Conservation (phyloP, 306 rosid genomes). For the Abrus pulchellus region DNA sequence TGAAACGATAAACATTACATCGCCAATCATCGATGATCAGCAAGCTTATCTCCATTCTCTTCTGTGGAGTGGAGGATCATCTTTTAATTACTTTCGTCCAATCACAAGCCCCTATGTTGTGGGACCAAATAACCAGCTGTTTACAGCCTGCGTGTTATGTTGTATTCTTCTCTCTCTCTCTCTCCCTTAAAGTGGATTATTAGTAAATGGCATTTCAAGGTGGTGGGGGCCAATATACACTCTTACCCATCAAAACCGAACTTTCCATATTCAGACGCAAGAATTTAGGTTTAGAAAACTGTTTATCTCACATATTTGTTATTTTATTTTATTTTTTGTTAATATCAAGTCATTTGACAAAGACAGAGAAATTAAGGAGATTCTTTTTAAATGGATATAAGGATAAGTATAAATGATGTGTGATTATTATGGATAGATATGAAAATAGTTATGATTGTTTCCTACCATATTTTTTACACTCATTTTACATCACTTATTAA, state of each 20-base stretch:
- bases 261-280: not conserved
- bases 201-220: not conserved
- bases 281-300: not conserved
- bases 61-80: not conserved
- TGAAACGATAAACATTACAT: not conserved
- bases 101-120: not conserved
- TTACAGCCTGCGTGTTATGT: not conserved
- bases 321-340: not conserved
- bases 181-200: no score
- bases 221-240: not conserved
- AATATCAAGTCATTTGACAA: constrained; percentile 23
- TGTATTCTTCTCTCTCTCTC: not conserved
- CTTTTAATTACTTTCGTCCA: constrained; percentile 20
- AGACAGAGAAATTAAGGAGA: constrained; percentile 23
- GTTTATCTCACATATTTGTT: not conserved
- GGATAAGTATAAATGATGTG: constrained; percentile 22
- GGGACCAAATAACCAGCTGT: constrained; percentile 47
- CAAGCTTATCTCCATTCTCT: constrained; percentile 26
- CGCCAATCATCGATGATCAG: no score
- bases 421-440: constrained; percentile 21
- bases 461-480: not conserved
- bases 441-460: not conserved
- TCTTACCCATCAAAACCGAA: not conserved
- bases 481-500: not conserved
- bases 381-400: not conserved